Conservation (phyloP, 352 stramenopile genomes). For the Pythium aristosporum region DNA sequence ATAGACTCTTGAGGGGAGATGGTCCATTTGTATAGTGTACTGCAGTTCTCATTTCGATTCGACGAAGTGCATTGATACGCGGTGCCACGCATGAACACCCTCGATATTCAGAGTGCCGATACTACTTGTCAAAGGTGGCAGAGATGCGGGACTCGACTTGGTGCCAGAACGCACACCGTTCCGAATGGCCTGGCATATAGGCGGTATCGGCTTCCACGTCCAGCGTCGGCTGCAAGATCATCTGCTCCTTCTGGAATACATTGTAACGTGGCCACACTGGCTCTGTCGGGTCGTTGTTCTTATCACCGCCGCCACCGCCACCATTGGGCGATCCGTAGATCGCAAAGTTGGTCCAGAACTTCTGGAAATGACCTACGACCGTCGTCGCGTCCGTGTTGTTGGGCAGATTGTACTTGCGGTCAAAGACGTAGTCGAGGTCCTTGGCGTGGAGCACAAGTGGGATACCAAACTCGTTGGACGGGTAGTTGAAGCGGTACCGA, state of each 20-base stretch:
- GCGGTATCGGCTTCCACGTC: background rate
- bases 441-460: slow-evolving; percentile 12
- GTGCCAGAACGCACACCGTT: slow-evolving; percentile 21
- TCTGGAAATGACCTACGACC: slow-evolving; percentile 12
- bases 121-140: background rate
- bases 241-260: slow-evolving; percentile 10
- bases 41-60: background rate
- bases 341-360: slow-evolving; percentile 24
- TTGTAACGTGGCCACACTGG: slow-evolving; percentile 7
- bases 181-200: slow-evolving; percentile 7
- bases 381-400: background rate
- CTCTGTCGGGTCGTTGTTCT: background rate
- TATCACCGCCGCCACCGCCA: background rate
- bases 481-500: slow-evolving; percentile 22
- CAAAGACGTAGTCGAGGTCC: slow-evolving; percentile 19
- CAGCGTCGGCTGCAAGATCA: slow-evolving; percentile 14
- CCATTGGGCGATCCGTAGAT: slow-evolving; percentile 10
- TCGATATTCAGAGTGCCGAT: background rate
- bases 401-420: slow-evolving; percentile 4
- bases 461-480: background rate
- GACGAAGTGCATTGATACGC: too few species aligned
- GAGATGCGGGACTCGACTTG: slow-evolving; percentile 10
- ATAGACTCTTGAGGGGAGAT: too few species aligned
- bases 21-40: background rate
- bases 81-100: too few species aligned